phyloP scores from a whole-genome alignment of 768 basidiomycete genomes.

The Suillus placidus region DNA sequence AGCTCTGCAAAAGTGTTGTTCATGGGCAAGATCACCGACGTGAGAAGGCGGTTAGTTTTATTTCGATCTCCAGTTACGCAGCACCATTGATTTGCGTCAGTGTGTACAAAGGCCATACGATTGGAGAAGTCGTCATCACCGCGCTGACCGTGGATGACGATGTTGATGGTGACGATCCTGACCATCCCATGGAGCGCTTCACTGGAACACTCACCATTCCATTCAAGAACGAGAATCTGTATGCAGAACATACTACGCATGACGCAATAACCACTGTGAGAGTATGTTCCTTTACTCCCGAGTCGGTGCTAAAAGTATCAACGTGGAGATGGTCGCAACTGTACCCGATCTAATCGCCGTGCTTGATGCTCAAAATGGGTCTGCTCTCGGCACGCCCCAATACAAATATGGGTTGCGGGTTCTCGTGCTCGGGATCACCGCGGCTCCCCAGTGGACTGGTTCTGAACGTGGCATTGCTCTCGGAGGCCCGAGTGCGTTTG shows the following conservation, averaged over 20 bases:
- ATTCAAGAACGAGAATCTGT: slow-evolving; percentile 67
- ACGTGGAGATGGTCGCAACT: slow-evolving; percentile 47
- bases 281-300: slow-evolving; percentile 1
- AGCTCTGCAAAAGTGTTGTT: slow-evolving; percentile 48
- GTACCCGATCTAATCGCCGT: slow-evolving; percentile 71
- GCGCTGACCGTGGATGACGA: slow-evolving; percentile 32
- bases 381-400: slow-evolving; percentile 64
- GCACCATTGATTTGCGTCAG: slow-evolving; percentile 5
- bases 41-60: slow-evolving; percentile 37
- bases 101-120: slow-evolving; percentile 42
- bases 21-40: slow-evolving; percentile 61
- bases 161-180: slow-evolving; percentile 28
- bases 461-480: slow-evolving; percentile 50
- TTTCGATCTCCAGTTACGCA: not conserved
- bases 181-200: slow-evolving; percentile 24
- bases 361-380: slow-evolving; percentile 62
- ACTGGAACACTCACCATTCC: slow-evolving; percentile 47
- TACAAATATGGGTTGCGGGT: slow-evolving; percentile 65
- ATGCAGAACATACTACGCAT: slow-evolving; percentile 43
- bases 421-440: slow-evolving; percentile 49
- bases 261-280: slow-evolving; percentile 30
- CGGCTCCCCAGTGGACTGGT: slow-evolving; percentile 57
- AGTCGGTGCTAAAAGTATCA: slow-evolving; percentile 1
- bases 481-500: slow-evolving; percentile 58
- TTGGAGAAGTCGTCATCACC: slow-evolving; percentile 39